Conservation (phyloP, 73 alveolate genomes). For the Paramecium biaurelia region DNA sequence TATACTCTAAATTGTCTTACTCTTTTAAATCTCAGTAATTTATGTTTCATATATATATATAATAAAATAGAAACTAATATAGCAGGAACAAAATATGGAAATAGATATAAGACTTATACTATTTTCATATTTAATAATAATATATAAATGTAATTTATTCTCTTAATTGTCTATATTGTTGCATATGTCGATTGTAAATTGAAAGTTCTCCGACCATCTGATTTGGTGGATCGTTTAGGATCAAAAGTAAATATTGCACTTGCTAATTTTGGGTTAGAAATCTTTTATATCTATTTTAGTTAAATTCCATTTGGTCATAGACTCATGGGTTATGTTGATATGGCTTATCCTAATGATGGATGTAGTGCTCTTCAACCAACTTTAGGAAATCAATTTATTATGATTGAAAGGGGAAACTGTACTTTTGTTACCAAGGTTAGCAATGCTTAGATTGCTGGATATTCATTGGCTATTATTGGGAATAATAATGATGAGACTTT, state of each 20-base stretch:
- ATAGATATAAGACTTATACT: too few relatives aligned
- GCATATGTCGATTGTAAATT: not conserved
- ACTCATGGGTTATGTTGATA: not conserved
- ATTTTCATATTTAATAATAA: not conserved
- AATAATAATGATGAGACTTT: constrained; percentile 46
- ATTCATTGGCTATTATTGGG: constrained; percentile 65
- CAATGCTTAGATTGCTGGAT: constrained; percentile 72
- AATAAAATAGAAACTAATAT: too few relatives aligned
- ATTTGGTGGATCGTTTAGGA: not conserved
- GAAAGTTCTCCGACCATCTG: not conserved
- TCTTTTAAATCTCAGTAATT: too few relatives aligned
- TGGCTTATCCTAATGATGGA: constrained; percentile 11
- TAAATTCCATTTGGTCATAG: constrained; percentile 11
- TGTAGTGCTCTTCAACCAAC: not conserved
- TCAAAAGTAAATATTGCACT: not conserved
- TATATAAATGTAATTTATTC: not conserved
- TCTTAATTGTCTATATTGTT: not conserved
- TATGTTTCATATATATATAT: too few relatives aligned
- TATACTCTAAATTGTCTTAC: too few relatives aligned
- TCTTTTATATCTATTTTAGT: not conserved
- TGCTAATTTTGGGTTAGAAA: constrained; percentile 22
- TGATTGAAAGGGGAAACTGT: constrained; percentile 73
- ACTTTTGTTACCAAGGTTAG: constrained; percentile 71
- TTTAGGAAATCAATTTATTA: not conserved
- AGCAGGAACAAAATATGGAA: too few relatives aligned